Percentiles rank a stretch among this genome's conserved stretches.
Evolutionary conservation across 768 basidiomycete species (phyloP).

Genomic region (Xerocomus brunneocitrinus): DNA sequence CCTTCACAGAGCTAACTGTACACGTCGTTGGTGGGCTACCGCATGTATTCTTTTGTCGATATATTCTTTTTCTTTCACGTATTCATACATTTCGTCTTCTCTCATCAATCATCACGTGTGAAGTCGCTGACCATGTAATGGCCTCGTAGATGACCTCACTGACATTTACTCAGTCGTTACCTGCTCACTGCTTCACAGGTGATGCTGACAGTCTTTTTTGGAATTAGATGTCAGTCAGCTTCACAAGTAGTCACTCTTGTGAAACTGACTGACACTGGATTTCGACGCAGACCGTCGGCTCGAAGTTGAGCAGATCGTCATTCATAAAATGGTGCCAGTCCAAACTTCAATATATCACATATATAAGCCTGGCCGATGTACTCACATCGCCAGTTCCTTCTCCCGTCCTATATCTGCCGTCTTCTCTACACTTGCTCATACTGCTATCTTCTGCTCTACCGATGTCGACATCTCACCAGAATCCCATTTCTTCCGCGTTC

Average conservation of each 20-base stretch:
- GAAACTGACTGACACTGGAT: neutral
- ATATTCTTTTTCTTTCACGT: slow-evolving; percentile 1
- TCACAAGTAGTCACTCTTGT: neutral
- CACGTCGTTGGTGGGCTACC: slow-evolving; percentile 11
- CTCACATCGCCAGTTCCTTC: neutral
- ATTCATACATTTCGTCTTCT: slow-evolving; percentile 7
- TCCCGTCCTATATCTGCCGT: neutral
- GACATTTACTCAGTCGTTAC: neutral
- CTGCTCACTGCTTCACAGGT: neutral
- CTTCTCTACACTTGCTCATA: neutral
- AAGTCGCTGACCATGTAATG: slow-evolving; percentile 3
- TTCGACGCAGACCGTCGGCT: neutral
- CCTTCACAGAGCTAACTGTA: slow-evolving; percentile 27
- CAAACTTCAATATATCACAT: neutral
- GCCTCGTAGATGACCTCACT: neutral
- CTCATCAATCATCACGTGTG: neutral
- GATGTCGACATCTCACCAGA: slow-evolving; percentile 2
- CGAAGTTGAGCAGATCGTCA: neutral
- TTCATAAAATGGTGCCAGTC: neutral
- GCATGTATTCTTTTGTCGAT: slow-evolving; percentile 15
- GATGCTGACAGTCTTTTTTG: neutral
- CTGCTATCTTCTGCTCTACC: neutral
- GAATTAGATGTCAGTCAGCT: neutral
- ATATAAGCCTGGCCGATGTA: slow-evolving; percentile 3
- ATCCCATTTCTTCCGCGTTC: slow-evolving; percentile 1